Conservation (phyloP, 208 protist genomes). For the Acanthamoeba lenticulata region DNA sequence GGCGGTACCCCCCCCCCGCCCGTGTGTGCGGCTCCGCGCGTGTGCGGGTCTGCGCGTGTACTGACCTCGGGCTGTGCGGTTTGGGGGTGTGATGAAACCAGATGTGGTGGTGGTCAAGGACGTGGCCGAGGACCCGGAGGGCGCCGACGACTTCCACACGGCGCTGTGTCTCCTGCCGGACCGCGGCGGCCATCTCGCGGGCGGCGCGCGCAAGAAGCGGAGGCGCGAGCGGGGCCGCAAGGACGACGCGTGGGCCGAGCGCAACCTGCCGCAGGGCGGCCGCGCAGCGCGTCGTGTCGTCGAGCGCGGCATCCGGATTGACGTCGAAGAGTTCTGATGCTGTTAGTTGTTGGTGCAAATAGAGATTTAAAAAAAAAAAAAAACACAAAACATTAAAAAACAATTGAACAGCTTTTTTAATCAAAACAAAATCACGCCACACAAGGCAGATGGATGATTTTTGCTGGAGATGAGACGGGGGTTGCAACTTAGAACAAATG, state of each 20-base stretch:
- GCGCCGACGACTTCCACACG: neutral
- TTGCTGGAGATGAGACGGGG: too few species aligned
- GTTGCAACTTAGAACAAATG: too few species aligned
- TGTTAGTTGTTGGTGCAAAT: too few species aligned
- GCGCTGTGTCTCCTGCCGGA: neutral
- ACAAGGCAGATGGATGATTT: too few species aligned
- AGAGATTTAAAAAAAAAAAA: too few species aligned
- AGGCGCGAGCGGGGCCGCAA: neutral
- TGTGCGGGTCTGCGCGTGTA: neutral
- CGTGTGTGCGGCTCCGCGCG: neutral
- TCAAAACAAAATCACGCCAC: too few species aligned
- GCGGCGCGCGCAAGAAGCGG: neutral
- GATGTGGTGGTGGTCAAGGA: slow-evolving; percentile 22
- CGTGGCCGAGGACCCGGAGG: neutral
- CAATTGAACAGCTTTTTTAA: too few species aligned
- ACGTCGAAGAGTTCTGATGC: slow-evolving; percentile 12
- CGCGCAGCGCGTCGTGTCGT: neutral
- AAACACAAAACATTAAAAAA: too few species aligned
- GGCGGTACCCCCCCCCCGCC: neutral
- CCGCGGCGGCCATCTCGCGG: neutral
- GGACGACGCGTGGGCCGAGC: neutral
- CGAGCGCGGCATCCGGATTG: slow-evolving; percentile 6
- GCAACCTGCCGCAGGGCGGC: neutral
- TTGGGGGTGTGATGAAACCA: neutral
- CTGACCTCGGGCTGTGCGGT: too few species aligned